phyloP scores from a whole-genome alignment of 2,329 filamentous ascomycete species.

The Pseudogymnoascus sp. region DNA sequence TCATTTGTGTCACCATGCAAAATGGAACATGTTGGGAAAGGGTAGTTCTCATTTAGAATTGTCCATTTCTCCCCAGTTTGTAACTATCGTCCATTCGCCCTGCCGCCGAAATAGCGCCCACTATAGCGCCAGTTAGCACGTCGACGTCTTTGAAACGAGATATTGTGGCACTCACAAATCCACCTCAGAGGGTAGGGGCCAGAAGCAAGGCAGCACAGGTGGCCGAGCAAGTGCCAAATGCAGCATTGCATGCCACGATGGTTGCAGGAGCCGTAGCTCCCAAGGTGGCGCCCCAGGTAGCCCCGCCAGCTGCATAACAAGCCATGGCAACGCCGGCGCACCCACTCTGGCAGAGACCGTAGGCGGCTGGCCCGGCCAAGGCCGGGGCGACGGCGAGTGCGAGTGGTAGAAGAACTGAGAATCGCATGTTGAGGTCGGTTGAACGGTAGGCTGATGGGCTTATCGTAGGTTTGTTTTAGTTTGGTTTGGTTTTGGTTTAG shows the following conservation, averaged over 20 bases:
- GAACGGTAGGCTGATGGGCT: background rate
- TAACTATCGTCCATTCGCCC: background rate
- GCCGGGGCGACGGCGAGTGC: slow-evolving; percentile 8
- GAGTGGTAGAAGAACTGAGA: slow-evolving; percentile 4
- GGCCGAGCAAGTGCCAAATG: slow-evolving; percentile 38
- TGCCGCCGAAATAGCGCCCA: too few relatives aligned
- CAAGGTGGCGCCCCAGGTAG: slow-evolving; percentile 33
- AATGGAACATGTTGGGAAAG: background rate
- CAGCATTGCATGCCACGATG: slow-evolving; percentile 36
- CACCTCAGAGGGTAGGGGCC: slow-evolving; percentile 27
- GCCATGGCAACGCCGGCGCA: slow-evolving; percentile 37
- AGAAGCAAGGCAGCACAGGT: slow-evolving; percentile 32
- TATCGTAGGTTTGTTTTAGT: background rate
- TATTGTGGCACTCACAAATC: background rate
- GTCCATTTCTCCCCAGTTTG: too few relatives aligned
- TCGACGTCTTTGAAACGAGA: background rate
- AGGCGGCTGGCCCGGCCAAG: slow-evolving; percentile 29
- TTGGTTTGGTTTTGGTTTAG: background rate
- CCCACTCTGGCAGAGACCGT: slow-evolving; percentile 40
- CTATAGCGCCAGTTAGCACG: background rate
- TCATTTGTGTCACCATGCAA: background rate
- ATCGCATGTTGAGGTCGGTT: background rate
- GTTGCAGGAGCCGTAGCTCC: slow-evolving; percentile 32
- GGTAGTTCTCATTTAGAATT: background rate
- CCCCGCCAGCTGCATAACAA: slow-evolving; percentile 38